Percentiles rank a stretch among this genome's conserved stretches.
Evolutionary conservation across 179 eudicot species (phyloP).

Genomic region (Vitellaria paradoxa): DNA sequence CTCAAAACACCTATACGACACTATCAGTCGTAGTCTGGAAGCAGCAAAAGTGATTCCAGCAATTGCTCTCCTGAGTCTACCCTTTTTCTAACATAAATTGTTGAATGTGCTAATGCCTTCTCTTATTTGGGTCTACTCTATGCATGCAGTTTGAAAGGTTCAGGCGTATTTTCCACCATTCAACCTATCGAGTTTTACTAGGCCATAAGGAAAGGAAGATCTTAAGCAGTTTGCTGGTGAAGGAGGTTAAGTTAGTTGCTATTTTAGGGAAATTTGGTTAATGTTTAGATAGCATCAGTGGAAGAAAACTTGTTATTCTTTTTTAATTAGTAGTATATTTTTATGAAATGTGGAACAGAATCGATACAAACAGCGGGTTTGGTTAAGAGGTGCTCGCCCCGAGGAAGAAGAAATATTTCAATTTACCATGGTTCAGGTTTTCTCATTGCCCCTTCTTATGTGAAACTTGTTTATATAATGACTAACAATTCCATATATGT

Average conservation of each 20-base stretch:
- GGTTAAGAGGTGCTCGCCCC: conserved; percentile 88
- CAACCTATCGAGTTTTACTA: conserved; percentile 75
- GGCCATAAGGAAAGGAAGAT: conserved; percentile 82
- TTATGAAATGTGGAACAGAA: conserved; percentile 38
- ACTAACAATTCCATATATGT: background rate
- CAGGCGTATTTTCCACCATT: conserved; percentile 85
- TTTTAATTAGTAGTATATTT: background rate
- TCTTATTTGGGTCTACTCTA: conserved; percentile 2
- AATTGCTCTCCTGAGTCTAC: background rate
- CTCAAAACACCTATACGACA: background rate
- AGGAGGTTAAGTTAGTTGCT: conserved; percentile 49
- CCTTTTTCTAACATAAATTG: background rate
- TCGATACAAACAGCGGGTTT: conserved; percentile 75
- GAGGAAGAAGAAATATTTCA: conserved; percentile 86
- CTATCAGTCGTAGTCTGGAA: background rate
- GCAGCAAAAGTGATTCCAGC: background rate
- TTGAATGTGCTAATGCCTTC: background rate
- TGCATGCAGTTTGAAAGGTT: conserved; percentile 80
- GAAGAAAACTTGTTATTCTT: background rate
- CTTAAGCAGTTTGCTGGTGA: conserved; percentile 70
- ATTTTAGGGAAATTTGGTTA: conserved; percentile 2
- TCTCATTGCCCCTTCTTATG: background rate
- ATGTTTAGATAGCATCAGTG: background rate
- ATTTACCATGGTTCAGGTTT: conserved; percentile 89
- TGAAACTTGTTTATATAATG: background rate